Evolutionary conservation across 495 filamentous ascomycete genomes (phyloP).

Genomic region (Talaromyces nanjingensis): DNA sequence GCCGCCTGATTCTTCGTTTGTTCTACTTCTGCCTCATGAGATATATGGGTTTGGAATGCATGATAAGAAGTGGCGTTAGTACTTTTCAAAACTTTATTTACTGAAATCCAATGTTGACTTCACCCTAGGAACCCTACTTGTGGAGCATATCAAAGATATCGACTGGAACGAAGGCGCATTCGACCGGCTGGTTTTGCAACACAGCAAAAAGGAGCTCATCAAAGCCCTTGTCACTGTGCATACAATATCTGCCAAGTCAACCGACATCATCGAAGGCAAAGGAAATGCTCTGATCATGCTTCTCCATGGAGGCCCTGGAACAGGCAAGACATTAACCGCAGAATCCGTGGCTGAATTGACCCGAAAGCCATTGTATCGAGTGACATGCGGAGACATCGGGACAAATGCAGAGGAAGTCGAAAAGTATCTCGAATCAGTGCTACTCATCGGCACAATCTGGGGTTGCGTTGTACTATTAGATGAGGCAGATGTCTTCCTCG

Average conservation of each 20-base stretch:
- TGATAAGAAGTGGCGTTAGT: conserved; percentile 31
- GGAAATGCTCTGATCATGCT: conserved; percentile 56
- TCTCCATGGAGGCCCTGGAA: conserved; percentile 50
- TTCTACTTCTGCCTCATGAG: conserved; percentile 10
- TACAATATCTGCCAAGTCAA: conserved; percentile 18
- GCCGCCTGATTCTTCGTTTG: neutral
- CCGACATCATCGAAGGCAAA: conserved; percentile 45
- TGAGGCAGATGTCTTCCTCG: conserved; percentile 33
- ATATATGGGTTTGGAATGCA: conserved; percentile 13
- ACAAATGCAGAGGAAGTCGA: conserved; percentile 38
- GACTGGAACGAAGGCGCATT: conserved; percentile 48
- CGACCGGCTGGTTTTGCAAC: conserved; percentile 46
- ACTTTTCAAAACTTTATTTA: neutral
- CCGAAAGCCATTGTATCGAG: conserved; percentile 42
- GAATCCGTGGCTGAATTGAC: conserved; percentile 46
- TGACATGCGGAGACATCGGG: conserved; percentile 51
- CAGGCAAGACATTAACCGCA: conserved; percentile 55
- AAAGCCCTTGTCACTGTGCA: conserved; percentile 42
- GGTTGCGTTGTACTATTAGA: neutral
- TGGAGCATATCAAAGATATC: conserved; percentile 33
- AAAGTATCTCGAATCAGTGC: conserved; percentile 37
- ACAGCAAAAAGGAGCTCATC: conserved; percentile 46
- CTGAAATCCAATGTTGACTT: neutral
- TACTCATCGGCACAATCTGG: conserved; percentile 30
- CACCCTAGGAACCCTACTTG: conserved; percentile 20